These are phyloP conservation scores for Paraphoma chrysanthemicola DNA, from an alignment of 2,329 filamentous ascomycete genomes.

Conservation along the genomic window DNA sequence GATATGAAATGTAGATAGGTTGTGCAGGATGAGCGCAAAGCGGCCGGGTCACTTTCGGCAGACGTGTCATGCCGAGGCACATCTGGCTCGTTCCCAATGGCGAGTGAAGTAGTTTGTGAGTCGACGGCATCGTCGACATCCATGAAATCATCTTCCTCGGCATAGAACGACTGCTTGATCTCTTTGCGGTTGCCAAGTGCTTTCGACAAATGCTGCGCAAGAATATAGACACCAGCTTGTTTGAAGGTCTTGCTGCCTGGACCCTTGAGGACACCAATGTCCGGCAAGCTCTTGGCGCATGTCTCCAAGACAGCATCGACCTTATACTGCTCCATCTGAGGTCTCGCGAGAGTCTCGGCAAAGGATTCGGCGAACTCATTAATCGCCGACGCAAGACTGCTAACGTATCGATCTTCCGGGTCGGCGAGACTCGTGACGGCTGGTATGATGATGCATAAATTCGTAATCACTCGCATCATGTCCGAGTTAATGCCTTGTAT, in stretches of 20 bases:
- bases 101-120: constrained; percentile 62
- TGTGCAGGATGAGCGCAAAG: constrained; percentile 38
- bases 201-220: constrained; percentile 39
- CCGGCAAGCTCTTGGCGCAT: constrained; percentile 42
- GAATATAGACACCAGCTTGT: constrained; percentile 41
- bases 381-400: constrained; percentile 26
- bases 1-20: constrained; percentile 40
- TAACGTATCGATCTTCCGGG: constrained; percentile 28
- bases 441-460: constrained; percentile 54
- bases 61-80: constrained; percentile 56
- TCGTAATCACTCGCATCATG: constrained; percentile 57
- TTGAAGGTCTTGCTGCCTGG: constrained; percentile 27
- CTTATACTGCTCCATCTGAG: constrained; percentile 52
- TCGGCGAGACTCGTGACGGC: constrained; percentile 36
- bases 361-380: constrained; percentile 38
- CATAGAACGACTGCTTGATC: constrained; percentile 41
- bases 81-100: constrained; percentile 40
- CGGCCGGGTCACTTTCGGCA: constrained; percentile 32
- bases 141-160: constrained; percentile 62
- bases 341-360: constrained; percentile 41
- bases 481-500: constrained; percentile 57
- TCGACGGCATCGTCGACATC: constrained; percentile 71
- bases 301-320: constrained; percentile 52
- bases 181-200: constrained; percentile 37
- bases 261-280: constrained; percentile 21